Base-by-base conservation (phyloP, 2,329 filamentous ascomycete species). In the Xylariaceae sp. region DNA sequence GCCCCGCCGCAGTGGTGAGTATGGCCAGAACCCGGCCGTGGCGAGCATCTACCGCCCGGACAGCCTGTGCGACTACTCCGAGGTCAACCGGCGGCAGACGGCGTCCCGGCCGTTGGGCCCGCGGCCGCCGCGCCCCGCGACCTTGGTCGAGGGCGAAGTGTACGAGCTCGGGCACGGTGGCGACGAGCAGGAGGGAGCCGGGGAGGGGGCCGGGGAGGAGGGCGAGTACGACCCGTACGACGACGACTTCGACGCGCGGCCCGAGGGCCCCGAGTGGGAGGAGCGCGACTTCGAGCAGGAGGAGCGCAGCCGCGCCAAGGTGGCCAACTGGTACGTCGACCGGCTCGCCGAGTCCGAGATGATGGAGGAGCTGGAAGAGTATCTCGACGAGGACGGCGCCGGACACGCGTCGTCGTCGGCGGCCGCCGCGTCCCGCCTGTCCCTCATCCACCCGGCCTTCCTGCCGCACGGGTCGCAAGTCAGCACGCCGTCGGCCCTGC, bases 21-120 rank as follows among this genome's bases (percentile, higher is more conserved):
- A n/a, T n/a, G n/a, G n/a, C n/a, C n/a, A n/a, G n/a, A n/a, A n/a
- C n/a, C n/a, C n/a, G n/a, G n/a, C n/a, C n/a, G n/a, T n/a, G n/a
- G n/a, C n/a, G n/a, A 53, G 50, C 32, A 40, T 56, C 9, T 56
- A 47, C 32, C 45, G 51, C 3, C 46, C 48, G 2, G 52, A 53
- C 29, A 54, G 46, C 28, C 25, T 53, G 18, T 31, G 37, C 14
- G 37, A 33, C 12, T 35, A 29, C 22, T 48, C 48, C 2, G 27
- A 34, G 1, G 11, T 47, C 3, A 27, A 34, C 11, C 4, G 12
- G 26, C 29, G 17, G 17, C 26, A 34, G 18, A 21, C 9, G 16
- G 5, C 16, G 29, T 7, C 39, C 3, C n/a, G n/a, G n/a, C n/a
- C n/a, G n/a, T n/a, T n/a, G n/a, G n/a, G n/a, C n/a, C n/a, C n/a